Evolutionary conservation across 176 grass and related monocot genomes (phyloP).

Genomic region (Triticum urartu): DNA sequence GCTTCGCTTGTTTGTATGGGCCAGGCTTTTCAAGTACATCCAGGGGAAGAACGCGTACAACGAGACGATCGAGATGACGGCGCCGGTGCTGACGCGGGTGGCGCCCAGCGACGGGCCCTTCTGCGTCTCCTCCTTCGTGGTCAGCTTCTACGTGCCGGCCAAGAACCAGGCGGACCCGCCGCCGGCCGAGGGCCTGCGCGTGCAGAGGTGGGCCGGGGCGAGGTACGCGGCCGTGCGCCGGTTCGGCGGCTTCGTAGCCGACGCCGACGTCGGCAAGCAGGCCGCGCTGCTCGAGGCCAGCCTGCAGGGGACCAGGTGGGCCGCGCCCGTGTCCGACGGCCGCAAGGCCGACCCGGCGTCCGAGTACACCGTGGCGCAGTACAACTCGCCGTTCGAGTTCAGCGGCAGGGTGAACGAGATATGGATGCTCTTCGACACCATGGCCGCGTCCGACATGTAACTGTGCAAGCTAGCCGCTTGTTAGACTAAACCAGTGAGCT

Average conservation of each 20-base stretch:
- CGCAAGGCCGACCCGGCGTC: constrained; percentile 34
- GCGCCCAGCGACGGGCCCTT: constrained; percentile 78
- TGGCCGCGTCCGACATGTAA: constrained; percentile 18
- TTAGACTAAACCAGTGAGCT: not conserved
- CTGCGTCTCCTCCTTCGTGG: constrained; percentile 69
- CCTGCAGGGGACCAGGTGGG: constrained; percentile 72
- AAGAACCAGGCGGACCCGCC: constrained; percentile 80
- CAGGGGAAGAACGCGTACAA: constrained; percentile 73
- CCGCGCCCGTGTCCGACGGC: constrained; percentile 48
- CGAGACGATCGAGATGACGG: constrained; percentile 84
- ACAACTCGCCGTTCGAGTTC: constrained; percentile 95
- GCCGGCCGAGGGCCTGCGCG: constrained; percentile 55
- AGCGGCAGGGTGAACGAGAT: constrained; percentile 90
- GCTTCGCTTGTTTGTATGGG: not conserved
- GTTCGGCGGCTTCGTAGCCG: constrained; percentile 72
- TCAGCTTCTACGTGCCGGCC: constrained; percentile 83
- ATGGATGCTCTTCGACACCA: constrained; percentile 71
- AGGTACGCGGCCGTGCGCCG: constrained; percentile 67
- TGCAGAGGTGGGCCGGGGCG: constrained; percentile 51
- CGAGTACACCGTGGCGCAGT: constrained; percentile 83
- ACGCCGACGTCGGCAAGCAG: constrained; percentile 54
- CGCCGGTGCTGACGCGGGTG: constrained; percentile 78
- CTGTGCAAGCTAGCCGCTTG: not conserved
- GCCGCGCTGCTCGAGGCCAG: constrained; percentile 63
- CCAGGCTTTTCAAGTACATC: constrained; percentile 88